Evolutionary conservation across 768 basidiomycete species (phyloP), one percentile per base, ranked within the genome.

Genomic region (Calocera cornea): DNA sequence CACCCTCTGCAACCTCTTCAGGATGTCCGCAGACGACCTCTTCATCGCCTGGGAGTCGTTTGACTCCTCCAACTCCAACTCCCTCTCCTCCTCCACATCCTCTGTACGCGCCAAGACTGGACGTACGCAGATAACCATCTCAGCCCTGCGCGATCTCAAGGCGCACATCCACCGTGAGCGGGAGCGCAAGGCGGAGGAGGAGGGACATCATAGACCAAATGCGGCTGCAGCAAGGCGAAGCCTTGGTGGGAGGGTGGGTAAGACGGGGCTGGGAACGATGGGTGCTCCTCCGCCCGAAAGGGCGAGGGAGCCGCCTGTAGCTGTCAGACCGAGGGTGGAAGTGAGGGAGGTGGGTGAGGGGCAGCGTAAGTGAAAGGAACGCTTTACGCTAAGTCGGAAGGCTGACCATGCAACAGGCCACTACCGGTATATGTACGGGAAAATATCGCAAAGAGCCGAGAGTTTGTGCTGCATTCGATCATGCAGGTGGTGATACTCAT

Each of bases 401-500:
- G 24, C 34, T 50, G 16, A 50, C 49, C 19, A 24, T 31, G 27
- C 7, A 54, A 50, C 33, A 29, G 24, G 31, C 71, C 91, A 89
- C 87, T 81, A 80, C 68, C 84, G 90, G 33, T 98, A 97, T 75
- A 95, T 95, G 94, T 93, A 90, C 73, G 94, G 97, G 76, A 93
- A 91, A 77, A 81, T 89, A 29, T 84, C 85, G 1, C 90, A 90
- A 73, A 81, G 94, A 54, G 88, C 91, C 69, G 88, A 88, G 81
- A 86, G 93, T 92, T 71, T 64, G 75, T 38, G 36, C 36, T 14
- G 71, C 12, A 47, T 31, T 66, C 49, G 1, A 22, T n/a, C n/a
- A 27, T 41, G 44, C 34, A n/a, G 22, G 31, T n/a, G 44, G 19
- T 31, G 27, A 27, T 47, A 41, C 38, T 65, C 64, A 68, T 41